A percentile compares a stretch with the other conserved stretches of the same genome.
Evolutionary conservation across 441 rosid species (phyloP).

Genomic region (Adansonia gregorii): DNA sequence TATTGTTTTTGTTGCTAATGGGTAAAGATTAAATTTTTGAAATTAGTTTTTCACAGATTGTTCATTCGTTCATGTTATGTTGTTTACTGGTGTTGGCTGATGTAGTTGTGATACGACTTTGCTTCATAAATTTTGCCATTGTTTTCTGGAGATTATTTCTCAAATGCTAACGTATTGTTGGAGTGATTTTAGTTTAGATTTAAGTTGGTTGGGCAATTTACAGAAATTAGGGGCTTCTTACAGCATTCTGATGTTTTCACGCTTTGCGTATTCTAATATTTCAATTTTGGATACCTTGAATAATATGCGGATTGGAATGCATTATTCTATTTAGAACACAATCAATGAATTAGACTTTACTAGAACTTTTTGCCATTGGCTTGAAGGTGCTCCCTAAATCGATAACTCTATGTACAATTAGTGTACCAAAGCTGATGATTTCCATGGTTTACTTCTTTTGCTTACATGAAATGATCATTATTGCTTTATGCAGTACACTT

Average conservation of each 20-base stretch:
- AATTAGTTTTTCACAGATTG: not conserved
- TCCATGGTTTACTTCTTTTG: not conserved
- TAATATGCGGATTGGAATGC: not conserved
- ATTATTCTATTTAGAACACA: not conserved
- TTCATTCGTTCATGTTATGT: not conserved
- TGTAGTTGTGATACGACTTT: not conserved
- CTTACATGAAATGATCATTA: not conserved
- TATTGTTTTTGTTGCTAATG: not conserved
- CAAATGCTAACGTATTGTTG: not conserved
- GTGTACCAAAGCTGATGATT: not conserved
- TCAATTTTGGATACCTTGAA: no score
- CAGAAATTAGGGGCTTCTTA: not conserved
- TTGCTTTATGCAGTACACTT: conserved; percentile 59
- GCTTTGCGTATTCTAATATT: not conserved
- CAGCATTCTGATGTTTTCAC: not conserved
- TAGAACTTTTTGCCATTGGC: not conserved
- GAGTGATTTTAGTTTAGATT: not conserved
- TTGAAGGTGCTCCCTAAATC: not conserved
- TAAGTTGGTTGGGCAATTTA: not conserved
- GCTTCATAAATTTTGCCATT: not conserved
- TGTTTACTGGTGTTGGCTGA: not conserved
- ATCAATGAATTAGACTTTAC: not conserved
- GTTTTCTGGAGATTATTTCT: not conserved
- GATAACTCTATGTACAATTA: not conserved
- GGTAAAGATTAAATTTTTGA: not conserved